Base-by-base conservation (phyloP, 2,329 filamentous ascomycete species). In the Septoria petroselini region DNA sequence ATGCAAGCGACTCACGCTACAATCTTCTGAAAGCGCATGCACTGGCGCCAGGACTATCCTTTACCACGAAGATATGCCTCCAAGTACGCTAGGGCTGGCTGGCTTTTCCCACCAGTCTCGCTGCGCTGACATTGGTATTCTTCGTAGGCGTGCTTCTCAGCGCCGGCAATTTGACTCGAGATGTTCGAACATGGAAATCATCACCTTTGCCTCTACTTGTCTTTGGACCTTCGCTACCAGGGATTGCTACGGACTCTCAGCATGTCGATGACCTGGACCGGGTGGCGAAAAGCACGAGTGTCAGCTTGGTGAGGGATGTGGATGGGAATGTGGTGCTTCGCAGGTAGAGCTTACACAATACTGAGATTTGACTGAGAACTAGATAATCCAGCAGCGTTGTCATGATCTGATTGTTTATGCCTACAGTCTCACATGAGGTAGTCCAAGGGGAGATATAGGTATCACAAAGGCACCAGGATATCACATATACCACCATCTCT, bases 141-240 rank as follows among this genome's bases (percentile, higher is more conserved):
- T 54, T 54, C 29, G 34, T 35, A 2, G 48, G 17, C 9, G 35
- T 44, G 15, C 21, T 51, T 11, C 9, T 40, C 3, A 48, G 39
- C 12, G 14, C 38, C 8, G 40, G 43, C 14, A n/a, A n/a, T 7
- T 18, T 54, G n/a, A 15, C 42, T 9, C 18, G 35, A 6, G 48
- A 37, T 27, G 48, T 48, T 4, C 40, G 40, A 5, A 52, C 52
- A 3, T 54, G 48, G 52, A 54, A 52, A 19, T 39, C 31, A 5
- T 54, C 52, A 8, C 34, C 44, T 14, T 38, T 54, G 34, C 52
- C 52, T 2, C 15, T 54, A 14, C 6, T 54, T 1, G 51, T 48
- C 39, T 41, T 30, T 33, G 52, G 52, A n/a, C 37, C 35, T 11
- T 29, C 33, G 21, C 4, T 29, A n/a, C 12, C 43, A 15, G 33